Evolutionary conservation across 1,284 basidiomycete species (phyloP).

Genomic region (Ustilago lituana): DNA sequence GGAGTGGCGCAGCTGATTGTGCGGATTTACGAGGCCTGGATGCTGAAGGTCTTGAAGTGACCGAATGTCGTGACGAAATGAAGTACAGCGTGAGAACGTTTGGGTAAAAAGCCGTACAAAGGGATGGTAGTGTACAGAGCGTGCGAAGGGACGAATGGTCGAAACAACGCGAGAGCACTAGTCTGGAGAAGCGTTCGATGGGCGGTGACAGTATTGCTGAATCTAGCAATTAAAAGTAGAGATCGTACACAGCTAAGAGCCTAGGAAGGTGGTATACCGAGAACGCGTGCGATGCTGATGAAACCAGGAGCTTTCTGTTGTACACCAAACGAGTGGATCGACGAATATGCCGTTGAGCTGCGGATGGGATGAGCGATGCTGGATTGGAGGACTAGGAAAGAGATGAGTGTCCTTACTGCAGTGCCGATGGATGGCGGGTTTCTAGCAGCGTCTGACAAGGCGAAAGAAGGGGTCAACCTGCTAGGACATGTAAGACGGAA

Average conservation of each 20-base stretch:
- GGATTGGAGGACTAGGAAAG: slow-evolving; percentile 1
- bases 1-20: not conserved
- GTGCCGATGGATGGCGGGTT: too few species aligned
- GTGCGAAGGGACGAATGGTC: not conserved
- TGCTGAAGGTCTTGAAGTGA: too few species aligned
- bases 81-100: slow-evolving; percentile 15
- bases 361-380: slow-evolving; percentile 15
- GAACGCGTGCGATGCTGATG: slow-evolving; percentile 5
- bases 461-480: too few species aligned
- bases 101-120: not conserved
- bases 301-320: slow-evolving; percentile 5
- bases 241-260: not conserved
- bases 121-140: slow-evolving; percentile 8
- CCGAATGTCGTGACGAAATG: slow-evolving; percentile 3
- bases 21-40: too few species aligned
- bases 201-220: too few species aligned
- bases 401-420: not conserved
- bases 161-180: not conserved
- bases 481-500: too few species aligned
- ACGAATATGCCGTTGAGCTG: not conserved
- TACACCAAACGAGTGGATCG: slow-evolving; percentile 8
- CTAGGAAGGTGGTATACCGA: slow-evolving; percentile 5
- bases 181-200: not conserved
- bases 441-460: too few species aligned
- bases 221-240: not conserved